Evolutionary conservation across 371 early-diverging fungal genomes (phyloP), one percentile per base, ranked within the genome.

Genomic region (Gilbertella persicaria): DNA sequence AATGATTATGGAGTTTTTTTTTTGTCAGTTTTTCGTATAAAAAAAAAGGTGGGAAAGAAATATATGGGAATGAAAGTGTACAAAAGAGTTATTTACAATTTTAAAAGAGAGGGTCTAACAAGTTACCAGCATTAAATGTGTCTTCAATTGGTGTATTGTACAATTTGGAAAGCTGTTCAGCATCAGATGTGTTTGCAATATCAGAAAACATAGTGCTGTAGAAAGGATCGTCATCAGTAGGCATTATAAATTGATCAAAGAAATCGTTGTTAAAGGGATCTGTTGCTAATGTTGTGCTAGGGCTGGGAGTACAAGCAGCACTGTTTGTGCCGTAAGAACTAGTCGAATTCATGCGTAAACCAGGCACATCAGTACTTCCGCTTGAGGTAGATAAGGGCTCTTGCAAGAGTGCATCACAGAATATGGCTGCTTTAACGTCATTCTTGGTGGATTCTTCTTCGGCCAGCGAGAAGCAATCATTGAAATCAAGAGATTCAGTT

Each of bases 401-500:
- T 48, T 57, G 63, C 43, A 50, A 58, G 39, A 29, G 47, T 42
- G 56, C 43, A 52, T 24, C 59, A 53, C 49, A 67, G 51, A 56
- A 67, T 55, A 54, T 52, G 30, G 46, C 47, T 44, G 49, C 57
- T 23, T 37, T 41, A 40, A 36, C 14, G 33, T 47, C 38, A 53
- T 39, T 16, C 13, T 50, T 46, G n/a, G 44, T 51, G 20, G 46
- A 29, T 30, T 52, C 56, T 53, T 71, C 72, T 16, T 71, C 76
- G 58, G 60, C 67, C 66, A 71, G 67, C 62, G 72, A 75, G 66
- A 75, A 71, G 45, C 76, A 75, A 51, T 75, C 76, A n/a, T 58
- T 64, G 49, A 75, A 72, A 44, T 75, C 76, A 17, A 72, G 63
- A 9, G 75, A 64, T 16, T 60, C 69, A 6, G 75, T 71, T 0